These are phyloP conservation scores for Neocucurbitaria cava DNA, from an alignment of 2,329 filamentous ascomycete species.

Conservation along the genomic window DNA sequence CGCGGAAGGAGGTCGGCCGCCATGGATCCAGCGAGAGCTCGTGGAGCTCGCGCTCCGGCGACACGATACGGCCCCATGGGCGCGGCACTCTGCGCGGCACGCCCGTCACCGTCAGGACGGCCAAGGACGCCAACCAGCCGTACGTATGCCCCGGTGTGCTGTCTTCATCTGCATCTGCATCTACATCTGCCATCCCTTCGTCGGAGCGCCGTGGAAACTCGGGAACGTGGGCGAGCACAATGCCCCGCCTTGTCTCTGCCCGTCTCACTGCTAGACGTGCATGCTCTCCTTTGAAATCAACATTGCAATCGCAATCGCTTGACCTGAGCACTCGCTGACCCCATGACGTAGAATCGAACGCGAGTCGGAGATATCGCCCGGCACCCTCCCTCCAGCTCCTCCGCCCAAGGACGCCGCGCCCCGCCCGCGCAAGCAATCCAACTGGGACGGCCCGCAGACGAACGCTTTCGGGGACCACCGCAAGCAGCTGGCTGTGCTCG, in stretches of 20 bases:
- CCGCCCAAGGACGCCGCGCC: slow-evolving; percentile 46
- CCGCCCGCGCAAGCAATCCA: slow-evolving; percentile 51
- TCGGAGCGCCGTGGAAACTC: slow-evolving; percentile 9
- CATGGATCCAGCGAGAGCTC: slow-evolving; percentile 72
- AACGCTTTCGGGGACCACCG: slow-evolving; percentile 73
- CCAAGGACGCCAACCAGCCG: slow-evolving; percentile 56
- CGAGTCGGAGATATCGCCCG: slow-evolving; percentile 53
- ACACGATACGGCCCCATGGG: slow-evolving; percentile 64
- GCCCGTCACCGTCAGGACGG: slow-evolving; percentile 61
- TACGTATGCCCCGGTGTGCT: slow-evolving; percentile 46
- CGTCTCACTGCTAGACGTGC: slow-evolving; percentile 30
- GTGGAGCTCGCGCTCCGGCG: slow-evolving; percentile 71
- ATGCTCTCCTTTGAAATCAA: slow-evolving; percentile 10
- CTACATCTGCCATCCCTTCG: too few relatives aligned
- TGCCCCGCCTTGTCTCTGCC: slow-evolving; percentile 27
- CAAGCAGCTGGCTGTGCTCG: slow-evolving; percentile 73
- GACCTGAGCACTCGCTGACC: slow-evolving; percentile 42
- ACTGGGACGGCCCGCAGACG: slow-evolving; percentile 62
- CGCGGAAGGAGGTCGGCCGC: slow-evolving; percentile 70
- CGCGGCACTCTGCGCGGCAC: slow-evolving; percentile 47
- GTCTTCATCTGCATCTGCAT: background rate
- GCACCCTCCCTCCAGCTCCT: slow-evolving; percentile 45
- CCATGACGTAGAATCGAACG: slow-evolving; percentile 50
- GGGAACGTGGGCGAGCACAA: slow-evolving; percentile 13
- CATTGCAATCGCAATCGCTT: too few relatives aligned